A percentile compares a stretch with the other conserved stretches of the same genome.
These are phyloP conservation scores for Lasiodiplodia citricola DNA, from an alignment of 2,329 filamentous ascomycete species.

Conservation along the genomic window DNA sequence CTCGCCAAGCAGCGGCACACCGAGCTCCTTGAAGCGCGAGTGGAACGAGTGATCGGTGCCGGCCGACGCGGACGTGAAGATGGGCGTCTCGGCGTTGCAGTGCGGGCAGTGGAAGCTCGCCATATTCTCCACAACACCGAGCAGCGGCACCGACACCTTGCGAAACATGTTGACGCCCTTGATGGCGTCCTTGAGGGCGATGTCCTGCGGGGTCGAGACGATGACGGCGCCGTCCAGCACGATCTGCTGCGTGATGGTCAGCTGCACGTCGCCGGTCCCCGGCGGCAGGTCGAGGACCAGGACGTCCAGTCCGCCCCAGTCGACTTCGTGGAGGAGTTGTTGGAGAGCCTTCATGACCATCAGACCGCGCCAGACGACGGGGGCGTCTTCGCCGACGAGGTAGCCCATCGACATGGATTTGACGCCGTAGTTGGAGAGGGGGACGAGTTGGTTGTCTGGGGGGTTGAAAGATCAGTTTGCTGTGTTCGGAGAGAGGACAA, in stretches of 20 bases:
- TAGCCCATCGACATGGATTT: conserved; percentile 99
- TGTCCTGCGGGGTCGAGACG: conserved; percentile 90
- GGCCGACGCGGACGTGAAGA: conserved; percentile 40
- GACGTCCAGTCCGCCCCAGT: conserved; percentile 88
- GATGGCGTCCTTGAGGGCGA: conserved; percentile 88
- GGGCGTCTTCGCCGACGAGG: conserved; percentile 76
- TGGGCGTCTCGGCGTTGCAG: conserved; percentile 55
- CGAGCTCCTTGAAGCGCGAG: conserved; percentile 73
- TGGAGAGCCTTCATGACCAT: conserved; percentile 99
- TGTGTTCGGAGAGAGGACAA: not conserved
- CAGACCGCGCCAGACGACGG: conserved; percentile 91
- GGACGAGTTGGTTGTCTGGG: conserved; percentile 78
- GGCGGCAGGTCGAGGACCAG: conserved; percentile 91
- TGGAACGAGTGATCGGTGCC: conserved; percentile 73
- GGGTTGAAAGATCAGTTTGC: not conserved
- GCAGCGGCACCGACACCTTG: conserved; percentile 75
- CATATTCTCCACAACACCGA: conserved; percentile 74
- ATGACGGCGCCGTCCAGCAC: conserved; percentile 86
- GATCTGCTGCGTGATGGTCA: conserved; percentile 96
- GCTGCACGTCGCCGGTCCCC: conserved; percentile 92
- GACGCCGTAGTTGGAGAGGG: conserved; percentile 90
- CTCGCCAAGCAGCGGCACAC: conserved; percentile 82
- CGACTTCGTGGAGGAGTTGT: conserved; percentile 92
- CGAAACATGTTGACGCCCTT: conserved; percentile 93
- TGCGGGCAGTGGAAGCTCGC: conserved; percentile 44